A percentile compares a stretch with the other conserved stretches of the same genome.
Conservation (phyloP, 371 early-diverging fungal species). For the Cokeromyces recurvatus region DNA sequence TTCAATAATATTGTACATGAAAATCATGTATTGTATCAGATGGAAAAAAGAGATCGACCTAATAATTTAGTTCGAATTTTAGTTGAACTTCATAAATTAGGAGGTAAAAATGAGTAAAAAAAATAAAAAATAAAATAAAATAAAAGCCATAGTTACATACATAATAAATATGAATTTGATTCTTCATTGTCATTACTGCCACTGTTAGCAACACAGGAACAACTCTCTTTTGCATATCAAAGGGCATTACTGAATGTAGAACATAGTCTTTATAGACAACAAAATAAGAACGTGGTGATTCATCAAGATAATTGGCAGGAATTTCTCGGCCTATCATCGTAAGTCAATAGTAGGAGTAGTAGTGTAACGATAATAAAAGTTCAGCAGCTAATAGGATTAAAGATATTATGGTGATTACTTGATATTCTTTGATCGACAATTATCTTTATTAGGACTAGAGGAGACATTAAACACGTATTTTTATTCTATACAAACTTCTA, state of each 20-base stretch:
- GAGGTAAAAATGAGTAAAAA: slow-evolving; percentile 29
- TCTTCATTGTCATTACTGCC: background rate
- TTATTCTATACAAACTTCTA: slow-evolving; percentile 18
- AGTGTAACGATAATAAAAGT: no score
- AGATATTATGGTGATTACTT: slow-evolving; percentile 27
- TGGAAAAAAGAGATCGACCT: slow-evolving; percentile 34
- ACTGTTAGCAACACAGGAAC: slow-evolving; percentile 16
- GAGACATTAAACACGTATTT: slow-evolving; percentile 20
- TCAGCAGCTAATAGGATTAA: background rate
- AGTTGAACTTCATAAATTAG: slow-evolving; percentile 26
- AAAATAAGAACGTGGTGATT: slow-evolving; percentile 5
- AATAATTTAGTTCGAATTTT: slow-evolving; percentile 28
- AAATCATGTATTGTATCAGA: slow-evolving; percentile 26
- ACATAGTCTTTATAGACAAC: slow-evolving; percentile 4
- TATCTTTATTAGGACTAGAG: slow-evolving; percentile 20
- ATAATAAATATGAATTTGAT: background rate
- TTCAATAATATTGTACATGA: slow-evolving; percentile 14
- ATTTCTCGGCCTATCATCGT: slow-evolving; percentile 26
- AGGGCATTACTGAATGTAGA: slow-evolving; percentile 4
- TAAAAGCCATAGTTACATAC: background rate
- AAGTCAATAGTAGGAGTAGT: slow-evolving; percentile 10
- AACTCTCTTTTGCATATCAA: slow-evolving; percentile 11
- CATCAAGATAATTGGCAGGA: slow-evolving; percentile 27
- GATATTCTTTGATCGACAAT: slow-evolving; percentile 26
- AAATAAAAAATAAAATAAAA: no score